A percentile compares a stretch with the other conserved stretches of the same genome.
These are phyloP conservation scores for Trichoderma pleuroti DNA, from an alignment of 2,329 filamentous ascomycete genomes.

Conservation along the genomic window DNA sequence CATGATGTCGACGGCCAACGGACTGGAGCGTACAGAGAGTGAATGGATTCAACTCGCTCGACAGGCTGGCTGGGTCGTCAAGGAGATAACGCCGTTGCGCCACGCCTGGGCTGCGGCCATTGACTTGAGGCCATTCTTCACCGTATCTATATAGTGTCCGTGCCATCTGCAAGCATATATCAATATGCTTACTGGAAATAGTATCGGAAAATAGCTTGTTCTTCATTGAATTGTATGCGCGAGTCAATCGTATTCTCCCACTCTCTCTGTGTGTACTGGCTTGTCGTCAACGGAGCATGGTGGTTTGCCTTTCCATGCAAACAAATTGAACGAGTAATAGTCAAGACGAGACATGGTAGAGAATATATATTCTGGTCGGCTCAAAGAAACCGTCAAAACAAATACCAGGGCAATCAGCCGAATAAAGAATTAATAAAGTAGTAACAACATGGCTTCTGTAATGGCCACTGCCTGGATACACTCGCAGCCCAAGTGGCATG, in stretches of 20 bases:
- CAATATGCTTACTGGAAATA: no score
- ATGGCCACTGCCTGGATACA: neutral
- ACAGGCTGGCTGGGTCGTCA: constrained; percentile 31
- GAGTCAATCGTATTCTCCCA: neutral
- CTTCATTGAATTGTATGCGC: neutral
- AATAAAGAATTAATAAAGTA: neutral
- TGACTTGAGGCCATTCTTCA: neutral
- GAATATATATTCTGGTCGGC: neutral
- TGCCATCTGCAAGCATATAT: neutral
- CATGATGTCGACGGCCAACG: constrained; percentile 38
- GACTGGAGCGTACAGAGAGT: constrained; percentile 31
- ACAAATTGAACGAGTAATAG: neutral
- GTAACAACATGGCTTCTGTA: neutral
- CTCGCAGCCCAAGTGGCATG: neutral
- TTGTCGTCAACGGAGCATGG: neutral
- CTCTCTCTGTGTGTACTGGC: neutral
- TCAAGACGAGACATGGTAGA: neutral
- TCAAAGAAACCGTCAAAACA: neutral
- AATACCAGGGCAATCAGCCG: neutral
- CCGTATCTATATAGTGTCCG: neutral
- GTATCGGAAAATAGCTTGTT: neutral
- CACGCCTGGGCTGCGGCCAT: constrained; percentile 13
- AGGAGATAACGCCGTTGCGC: neutral
- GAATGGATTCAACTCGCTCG: constrained; percentile 32
- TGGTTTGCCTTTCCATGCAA: neutral